These are phyloP conservation scores for Colletotrichum simmondsii DNA, from an alignment of 2,329 filamentous ascomycete genomes.

Conservation along the genomic window DNA sequence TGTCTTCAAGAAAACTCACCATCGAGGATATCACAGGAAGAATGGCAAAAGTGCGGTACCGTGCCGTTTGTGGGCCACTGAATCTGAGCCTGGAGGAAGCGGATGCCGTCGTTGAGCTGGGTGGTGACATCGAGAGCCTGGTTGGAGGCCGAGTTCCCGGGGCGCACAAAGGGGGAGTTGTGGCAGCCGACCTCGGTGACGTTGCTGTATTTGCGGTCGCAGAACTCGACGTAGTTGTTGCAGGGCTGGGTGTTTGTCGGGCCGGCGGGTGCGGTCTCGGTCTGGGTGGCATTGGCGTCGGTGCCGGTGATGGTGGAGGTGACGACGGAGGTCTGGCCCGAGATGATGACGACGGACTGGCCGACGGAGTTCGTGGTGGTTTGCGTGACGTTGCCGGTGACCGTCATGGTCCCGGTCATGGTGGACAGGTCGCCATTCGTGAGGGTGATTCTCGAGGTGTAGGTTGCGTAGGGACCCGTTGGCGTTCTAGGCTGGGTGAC, in stretches of 20 bases:
- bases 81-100: conserved; percentile 72
- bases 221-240: conserved; percentile 84
- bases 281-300: conserved; percentile 48
- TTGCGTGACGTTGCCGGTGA: conserved; percentile 44
- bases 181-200: conserved; percentile 83
- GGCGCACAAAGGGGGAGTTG: conserved; percentile 81
- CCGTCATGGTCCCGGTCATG: conserved; percentile 45
- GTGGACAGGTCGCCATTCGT: conserved; percentile 40
- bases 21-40: conserved; percentile 83
- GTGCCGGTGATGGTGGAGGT: conserved; percentile 51
- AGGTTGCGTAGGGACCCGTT: conserved; percentile 57
- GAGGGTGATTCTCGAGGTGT: conserved; percentile 55
- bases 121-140: conserved; percentile 74
- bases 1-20: conserved; percentile 1
- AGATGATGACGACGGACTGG: conserved; percentile 55
- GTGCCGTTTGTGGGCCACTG: conserved; percentile 64
- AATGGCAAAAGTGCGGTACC: conserved; percentile 83
- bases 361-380: conserved; percentile 42
- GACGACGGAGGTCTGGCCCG: conserved; percentile 54
- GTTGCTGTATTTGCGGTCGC: conserved; percentile 80
- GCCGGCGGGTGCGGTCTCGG: conserved; percentile 51
- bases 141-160: conserved; percentile 80
- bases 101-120: conserved; percentile 83
- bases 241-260: conserved; percentile 81
- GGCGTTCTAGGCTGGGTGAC: conserved; percentile 51